Percentiles rank a stretch among this genome's conserved stretches.
Evolutionary conservation across 2,329 filamentous ascomycete species (phyloP).

Genomic region (Ramularia endophylla): DNA sequence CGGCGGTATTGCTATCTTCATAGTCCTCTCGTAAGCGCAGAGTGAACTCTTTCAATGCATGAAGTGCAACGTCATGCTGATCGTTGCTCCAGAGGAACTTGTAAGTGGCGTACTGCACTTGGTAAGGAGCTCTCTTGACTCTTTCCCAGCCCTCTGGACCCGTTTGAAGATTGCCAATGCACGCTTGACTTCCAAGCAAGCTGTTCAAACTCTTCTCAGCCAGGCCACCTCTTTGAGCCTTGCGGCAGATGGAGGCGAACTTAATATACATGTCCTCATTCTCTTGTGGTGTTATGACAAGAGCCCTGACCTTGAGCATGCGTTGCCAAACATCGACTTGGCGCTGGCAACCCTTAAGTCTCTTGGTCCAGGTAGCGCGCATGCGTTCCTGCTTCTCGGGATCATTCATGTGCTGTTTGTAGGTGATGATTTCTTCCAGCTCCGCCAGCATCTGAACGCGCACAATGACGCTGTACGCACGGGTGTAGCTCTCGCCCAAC

Average conservation of each 20-base stretch:
- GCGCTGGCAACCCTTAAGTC: conserved; percentile 88
- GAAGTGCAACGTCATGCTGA: conserved; percentile 56
- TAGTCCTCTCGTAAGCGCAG: conserved; percentile 55
- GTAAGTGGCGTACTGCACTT: conserved; percentile 91
- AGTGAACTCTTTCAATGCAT: conserved; percentile 58
- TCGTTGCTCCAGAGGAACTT: conserved; percentile 95
- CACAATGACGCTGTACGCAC: conserved; percentile 96
- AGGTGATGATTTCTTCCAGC: conserved; percentile 93
- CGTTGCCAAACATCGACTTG: conserved; percentile 98
- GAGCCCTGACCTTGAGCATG: conserved; percentile 88
- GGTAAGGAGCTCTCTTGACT: conserved; percentile 54
- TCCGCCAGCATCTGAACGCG: conserved; percentile 99
- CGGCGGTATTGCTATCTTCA: conserved; percentile 33
- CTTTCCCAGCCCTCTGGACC: conserved; percentile 19
- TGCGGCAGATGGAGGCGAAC: conserved; percentile 95
- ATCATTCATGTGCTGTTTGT: conserved; percentile 81
- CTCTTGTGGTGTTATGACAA: conserved; percentile 86
- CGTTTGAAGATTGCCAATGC: conserved; percentile 22
- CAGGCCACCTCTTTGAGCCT: conserved; percentile 87
- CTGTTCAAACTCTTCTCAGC: conserved; percentile 93
- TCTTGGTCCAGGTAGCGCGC: conserved; percentile 91
- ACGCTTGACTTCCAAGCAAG: conserved; percentile 57
- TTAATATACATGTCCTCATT: conserved; percentile 99
- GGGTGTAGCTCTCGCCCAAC: conserved; percentile 96
- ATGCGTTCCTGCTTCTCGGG: conserved; percentile 84